phyloP scores from a whole-genome alignment of 345 rosid species.

The Euphorbia pulcherrima region DNA sequence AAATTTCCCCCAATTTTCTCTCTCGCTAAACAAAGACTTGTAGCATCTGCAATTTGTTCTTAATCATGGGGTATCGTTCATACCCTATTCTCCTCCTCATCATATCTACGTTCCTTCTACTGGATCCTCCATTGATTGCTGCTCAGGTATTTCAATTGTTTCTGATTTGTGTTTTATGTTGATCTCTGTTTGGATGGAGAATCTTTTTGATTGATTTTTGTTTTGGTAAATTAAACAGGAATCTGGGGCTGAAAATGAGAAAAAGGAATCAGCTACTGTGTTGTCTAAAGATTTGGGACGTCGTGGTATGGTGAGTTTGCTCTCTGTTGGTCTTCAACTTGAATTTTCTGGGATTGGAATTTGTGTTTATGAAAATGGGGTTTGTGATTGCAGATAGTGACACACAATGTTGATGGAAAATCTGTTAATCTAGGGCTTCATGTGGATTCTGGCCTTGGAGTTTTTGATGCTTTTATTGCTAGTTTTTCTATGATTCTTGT shows the following conservation, averaged over 20 bases:
- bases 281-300: conserved; percentile 75
- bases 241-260: conserved; percentile 37
- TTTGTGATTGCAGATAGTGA: conserved; percentile 40
- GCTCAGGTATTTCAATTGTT: conserved; percentile 20
- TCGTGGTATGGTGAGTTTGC: conserved; percentile 68
- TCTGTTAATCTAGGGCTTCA: conserved; percentile 39
- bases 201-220: background rate
- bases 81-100: conserved; percentile 2
- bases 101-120: background rate
- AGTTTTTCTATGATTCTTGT: conserved; percentile 94
- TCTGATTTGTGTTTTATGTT: background rate
- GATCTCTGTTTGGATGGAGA: background rate
- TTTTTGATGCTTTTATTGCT: conserved; percentile 85
- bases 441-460: conserved; percentile 70
- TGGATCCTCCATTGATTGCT: conserved; percentile 1
- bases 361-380: background rate
- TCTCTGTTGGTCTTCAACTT: background rate
- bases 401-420: conserved; percentile 36
- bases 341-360: background rate
- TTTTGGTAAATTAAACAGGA: too few species aligned
- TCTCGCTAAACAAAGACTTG: background rate
- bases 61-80: conserved; percentile 21
- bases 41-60: background rate
- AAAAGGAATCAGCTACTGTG: conserved; percentile 37
- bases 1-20: background rate